Evolutionary conservation across 148 eudicot species (phyloP).

Genomic region (Silene latifolia): DNA sequence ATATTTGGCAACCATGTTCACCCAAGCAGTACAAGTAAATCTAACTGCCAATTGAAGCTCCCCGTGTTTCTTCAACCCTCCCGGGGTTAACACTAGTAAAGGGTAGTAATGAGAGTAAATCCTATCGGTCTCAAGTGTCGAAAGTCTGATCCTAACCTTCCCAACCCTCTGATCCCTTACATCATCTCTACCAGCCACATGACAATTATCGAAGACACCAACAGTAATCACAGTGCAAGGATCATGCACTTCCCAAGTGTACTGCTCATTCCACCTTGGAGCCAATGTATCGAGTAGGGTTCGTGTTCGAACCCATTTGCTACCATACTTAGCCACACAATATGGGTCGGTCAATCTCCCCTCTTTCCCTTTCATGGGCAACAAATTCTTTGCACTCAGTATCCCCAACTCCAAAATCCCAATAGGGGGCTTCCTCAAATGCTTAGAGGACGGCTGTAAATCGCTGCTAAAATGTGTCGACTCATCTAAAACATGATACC

Average conservation of each 20-base stretch:
- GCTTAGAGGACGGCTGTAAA: slow-evolving; percentile 81
- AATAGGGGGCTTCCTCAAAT: slow-evolving; percentile 59
- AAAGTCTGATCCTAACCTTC: slow-evolving; percentile 78
- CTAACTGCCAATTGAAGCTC: slow-evolving; percentile 83
- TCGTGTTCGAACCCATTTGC: slow-evolving; percentile 91
- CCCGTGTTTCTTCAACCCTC: slow-evolving; percentile 81
- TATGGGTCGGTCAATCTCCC: slow-evolving; percentile 79
- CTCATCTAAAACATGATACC: slow-evolving; percentile 93
- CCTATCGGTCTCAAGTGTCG: slow-evolving; percentile 73
- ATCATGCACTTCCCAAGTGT: slow-evolving; percentile 92
- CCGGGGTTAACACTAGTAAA: slow-evolving; percentile 56
- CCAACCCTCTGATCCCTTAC: slow-evolving; percentile 72
- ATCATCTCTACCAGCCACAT: slow-evolving; percentile 55
- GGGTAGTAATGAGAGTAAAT: slow-evolving; percentile 87
- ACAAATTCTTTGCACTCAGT: slow-evolving; percentile 64
- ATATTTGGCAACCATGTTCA: slow-evolving; percentile 83
- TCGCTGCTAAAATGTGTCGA: slow-evolving; percentile 91
- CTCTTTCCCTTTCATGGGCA: slow-evolving; percentile 75
- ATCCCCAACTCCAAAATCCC: slow-evolving; percentile 86
- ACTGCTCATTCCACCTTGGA: slow-evolving; percentile 92
- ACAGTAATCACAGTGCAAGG: slow-evolving; percentile 87
- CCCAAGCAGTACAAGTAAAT: slow-evolving; percentile 89
- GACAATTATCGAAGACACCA: slow-evolving; percentile 88
- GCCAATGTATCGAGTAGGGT: slow-evolving; percentile 66
- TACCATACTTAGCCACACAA: slow-evolving; percentile 91